Base-by-base conservation (phyloP, 768 basidiomycete species). In the Porphyrellus cyaneotinctus region DNA sequence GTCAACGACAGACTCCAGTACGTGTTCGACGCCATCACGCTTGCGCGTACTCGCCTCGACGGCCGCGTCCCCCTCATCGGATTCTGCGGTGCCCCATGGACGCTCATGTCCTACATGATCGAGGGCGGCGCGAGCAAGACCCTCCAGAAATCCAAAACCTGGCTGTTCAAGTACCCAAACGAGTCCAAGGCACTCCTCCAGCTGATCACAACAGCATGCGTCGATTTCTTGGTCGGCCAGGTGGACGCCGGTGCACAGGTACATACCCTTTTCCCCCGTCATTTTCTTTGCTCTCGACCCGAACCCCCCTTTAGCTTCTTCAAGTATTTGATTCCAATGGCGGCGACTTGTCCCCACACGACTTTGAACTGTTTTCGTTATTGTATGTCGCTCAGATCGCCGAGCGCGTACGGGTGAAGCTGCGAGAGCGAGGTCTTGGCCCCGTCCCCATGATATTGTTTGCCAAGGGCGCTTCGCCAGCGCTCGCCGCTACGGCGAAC, bases 311-410 rank as follows among this genome's bases (percentile, higher is more conserved):
- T 32, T 39, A 99, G 95, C 76, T 97, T 42, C 77, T 98, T 6
- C 97, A 99, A 81, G 80, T 99, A 13, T 99, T 99, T 64, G 97
- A 99, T 70, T 97, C 97, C 1, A 91, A 89, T 82, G 97, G 91
- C 10, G 89, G 90, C 45, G 95, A 97, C 65, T 78, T 99, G 52
- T 87, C 95, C 4, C 91, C 88, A 2, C 74, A 90, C 64, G 90
- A 97, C 66, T 98, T 95, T 71, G 68, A 71, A 28, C 74, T 76
- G 45, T 98, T 97, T 72, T 87, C 95, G 41, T 80, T 89, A 55
- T 94, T 94, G 9, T 80, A 87, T 15, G 76, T 93, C 35, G 70
- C 76, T 42, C 81, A 83, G 61, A 94, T 98, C 61, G 81, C 88
- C 15, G 71, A 71, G 2, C 75, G 81, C 52, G 90, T 97, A 52